Percentiles rank a stretch among this genome's conserved stretches.
Evolutionary conservation across 805 yeast species (phyloP).

Genomic region (Lipomyces sp.): DNA sequence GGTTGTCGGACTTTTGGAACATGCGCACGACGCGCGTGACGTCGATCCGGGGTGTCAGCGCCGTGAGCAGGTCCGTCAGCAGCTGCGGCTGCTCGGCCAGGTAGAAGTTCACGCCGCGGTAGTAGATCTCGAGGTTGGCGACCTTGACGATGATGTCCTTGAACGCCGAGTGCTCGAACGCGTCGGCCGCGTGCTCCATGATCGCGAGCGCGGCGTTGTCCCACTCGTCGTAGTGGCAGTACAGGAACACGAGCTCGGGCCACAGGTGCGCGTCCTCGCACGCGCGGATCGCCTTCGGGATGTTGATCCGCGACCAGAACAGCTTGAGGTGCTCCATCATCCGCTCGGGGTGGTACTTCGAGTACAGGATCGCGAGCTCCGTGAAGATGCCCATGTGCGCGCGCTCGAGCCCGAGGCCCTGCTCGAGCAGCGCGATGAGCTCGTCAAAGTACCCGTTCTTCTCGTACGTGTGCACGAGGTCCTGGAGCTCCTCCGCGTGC

Average conservation of each 20-base stretch:
- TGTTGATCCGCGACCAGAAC: conserved; percentile 97
- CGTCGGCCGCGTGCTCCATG: conserved; percentile 91
- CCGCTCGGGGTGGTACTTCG: conserved; percentile 84
- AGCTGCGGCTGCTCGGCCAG: conserved; percentile 88
- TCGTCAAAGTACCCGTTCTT: conserved; percentile 87
- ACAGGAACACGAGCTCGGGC: conserved; percentile 93
- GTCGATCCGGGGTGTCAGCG: conserved; percentile 83
- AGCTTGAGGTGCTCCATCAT: conserved; percentile 95
- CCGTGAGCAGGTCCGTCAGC: conserved; percentile 79
- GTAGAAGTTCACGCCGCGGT: conserved; percentile 94
- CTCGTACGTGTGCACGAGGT: conserved; percentile 82
- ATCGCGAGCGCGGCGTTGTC: conserved; percentile 95
- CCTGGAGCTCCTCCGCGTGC: conserved; percentile 95
- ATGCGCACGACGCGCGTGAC: conserved; percentile 86
- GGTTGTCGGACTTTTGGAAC: conserved; percentile 91
- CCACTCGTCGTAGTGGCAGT: conserved; percentile 99
- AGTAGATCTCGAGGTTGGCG: conserved; percentile 91
- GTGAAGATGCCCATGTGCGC: conserved; percentile 99
- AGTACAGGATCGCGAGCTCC: conserved; percentile 84
- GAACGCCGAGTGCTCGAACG: conserved; percentile 90
- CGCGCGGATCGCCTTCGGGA: conserved; percentile 94
- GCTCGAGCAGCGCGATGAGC: conserved; percentile 87
- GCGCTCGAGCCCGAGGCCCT: conserved; percentile 93
- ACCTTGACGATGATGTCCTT: conserved; percentile 94
- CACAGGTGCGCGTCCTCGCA: conserved; percentile 91